Evolutionary conservation across 805 yeast species (phyloP), one percentile per base, ranked within the genome.

Genomic region (Lachancea fermentati): DNA sequence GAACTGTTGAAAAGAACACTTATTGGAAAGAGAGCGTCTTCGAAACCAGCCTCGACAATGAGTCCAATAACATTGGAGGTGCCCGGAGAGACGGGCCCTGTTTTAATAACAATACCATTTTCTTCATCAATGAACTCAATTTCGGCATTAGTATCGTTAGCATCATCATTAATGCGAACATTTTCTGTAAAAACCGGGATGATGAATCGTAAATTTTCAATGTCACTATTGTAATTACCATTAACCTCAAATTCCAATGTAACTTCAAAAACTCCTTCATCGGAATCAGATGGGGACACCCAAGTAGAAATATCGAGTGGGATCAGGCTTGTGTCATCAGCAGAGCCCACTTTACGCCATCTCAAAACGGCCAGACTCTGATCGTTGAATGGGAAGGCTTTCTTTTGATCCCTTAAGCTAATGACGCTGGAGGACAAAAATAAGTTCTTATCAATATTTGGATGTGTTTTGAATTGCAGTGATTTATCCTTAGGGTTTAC

Each of bases 311-410:
- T 71, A 34, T 76, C 70, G 39, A 91, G 63, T 25, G 97, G 97
- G 25, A 75, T 66, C 31, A 63, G 55, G 14, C 55, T 42, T 42
- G 72, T 70, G 34, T 78, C 79, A 44, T 79, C 86, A 19, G 68
- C 71, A 47, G 76, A 73, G 26, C 83, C 85, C 32, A 71, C 72
- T 33, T 81, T 80, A 62, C 87, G 81, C 97, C 96, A 91, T 72
- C 96, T 82, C 54, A 93, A 75, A 22, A 91, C 95, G 48, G 95
- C 95, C 50, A 91, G 73, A 37, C 86, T 78, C 58, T 86, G 91
- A 60, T 88, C 95, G 62, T 89, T 87, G 7, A 88, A 72, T 30
- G 97, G 97, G 76, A 93, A 89, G 26, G 88, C 76, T 57, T 86
- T 85, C 34, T 73, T 57, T 39, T 78, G 68, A 60, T 89, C 95